Evolutionary conservation across 345 rosid species (phyloP), one percentile per base, ranked within the genome.

Genomic region (Ceriops zippeliana): DNA sequence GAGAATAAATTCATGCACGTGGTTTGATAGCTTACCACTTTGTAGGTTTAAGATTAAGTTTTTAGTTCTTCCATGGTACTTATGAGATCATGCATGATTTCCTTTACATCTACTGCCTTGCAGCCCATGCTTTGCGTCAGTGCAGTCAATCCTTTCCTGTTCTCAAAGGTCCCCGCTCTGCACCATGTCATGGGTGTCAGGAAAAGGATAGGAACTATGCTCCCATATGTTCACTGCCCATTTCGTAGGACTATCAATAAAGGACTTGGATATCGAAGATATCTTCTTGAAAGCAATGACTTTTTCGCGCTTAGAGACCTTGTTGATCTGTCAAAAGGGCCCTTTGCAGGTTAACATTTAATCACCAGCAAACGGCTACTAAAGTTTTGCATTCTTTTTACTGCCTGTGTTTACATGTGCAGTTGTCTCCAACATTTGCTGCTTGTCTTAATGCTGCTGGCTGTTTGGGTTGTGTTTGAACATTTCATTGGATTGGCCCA

Each of bases 121-220:
- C 93, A 92, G 96, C 95, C 96, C 63, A 82, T 92, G 98, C 98
- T 92, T 58, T 90, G 96, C 73, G 93, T 90, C 28, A 90, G 98
- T 80, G 99, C 98, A 1, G 97, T 95, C 52, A 95, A 91, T 79
- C 98, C 99, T 67, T 80, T 89, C 73, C 83, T 92, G 62, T 92
- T 87, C 76, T 79, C 98, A 4, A 95, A 81, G 84, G 91, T 95
- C 67, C 98, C 98, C 68, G 90, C 93, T n/a, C 84, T 95, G 69
- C 85, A 84, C 62, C 96, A 90, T 63, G 83, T 92, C 47, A 87
- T 80, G 90, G 75, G 76, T 75, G 69, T 84, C 64, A 80, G 92
- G 83, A 92, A 84, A 80, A 87, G 77, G 78, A 86, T 95, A 62
- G 87, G 90, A 76, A 73, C 72, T 58, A 90, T 95, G 91, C 87